A percentile compares a stretch with the other conserved stretches of the same genome.
phyloP scores from a whole-genome alignment of 305 asterid genomes.

The Fraxinus sp. region DNA sequence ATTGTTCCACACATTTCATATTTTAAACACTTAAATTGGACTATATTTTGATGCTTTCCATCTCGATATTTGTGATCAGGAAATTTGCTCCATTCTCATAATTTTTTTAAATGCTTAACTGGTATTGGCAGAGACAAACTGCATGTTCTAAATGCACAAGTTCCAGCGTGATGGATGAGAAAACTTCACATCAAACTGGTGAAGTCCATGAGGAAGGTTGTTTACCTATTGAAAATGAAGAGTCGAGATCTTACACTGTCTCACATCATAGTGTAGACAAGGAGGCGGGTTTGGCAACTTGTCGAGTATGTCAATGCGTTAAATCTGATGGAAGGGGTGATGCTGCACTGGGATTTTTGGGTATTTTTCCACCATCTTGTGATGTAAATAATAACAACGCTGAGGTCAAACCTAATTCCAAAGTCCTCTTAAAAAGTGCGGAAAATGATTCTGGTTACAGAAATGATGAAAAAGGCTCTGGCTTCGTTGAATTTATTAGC shows the following conservation, averaged over 20 bases:
- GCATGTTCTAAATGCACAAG: constrained; percentile 17
- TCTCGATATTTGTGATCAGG: constrained; percentile 23
- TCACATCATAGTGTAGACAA: constrained; percentile 46
- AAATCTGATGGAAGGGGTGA: constrained; percentile 80
- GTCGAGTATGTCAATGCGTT: constrained; percentile 86
- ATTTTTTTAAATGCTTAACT: constrained; percentile 24
- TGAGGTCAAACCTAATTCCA: constrained; percentile 39
- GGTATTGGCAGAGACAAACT: constrained; percentile 13
- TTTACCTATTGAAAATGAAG: constrained; percentile 41
- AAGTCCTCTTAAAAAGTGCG: constrained; percentile 30
- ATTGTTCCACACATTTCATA: constrained; percentile 17
- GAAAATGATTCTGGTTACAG: constrained; percentile 33
- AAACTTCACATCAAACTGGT: constrained; percentile 37
- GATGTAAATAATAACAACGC: constrained; percentile 30
- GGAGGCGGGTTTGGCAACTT: constrained; percentile 52
- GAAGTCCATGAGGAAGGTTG: constrained; percentile 25
- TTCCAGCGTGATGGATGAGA: constrained; percentile 44
- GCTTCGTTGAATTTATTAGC: constrained; percentile 68
- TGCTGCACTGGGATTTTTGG: constrained; percentile 64
- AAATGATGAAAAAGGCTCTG: constrained; percentile 45
- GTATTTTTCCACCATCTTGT: constrained; percentile 54
- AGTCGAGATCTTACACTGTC: constrained; percentile 31
- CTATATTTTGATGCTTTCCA: constrained; percentile 6
- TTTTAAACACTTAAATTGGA: constrained; percentile 10
- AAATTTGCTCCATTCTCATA: constrained; percentile 13